Conservation (phyloP, 2,329 filamentous ascomycete species). For the Botryosphaeria agaves region DNA sequence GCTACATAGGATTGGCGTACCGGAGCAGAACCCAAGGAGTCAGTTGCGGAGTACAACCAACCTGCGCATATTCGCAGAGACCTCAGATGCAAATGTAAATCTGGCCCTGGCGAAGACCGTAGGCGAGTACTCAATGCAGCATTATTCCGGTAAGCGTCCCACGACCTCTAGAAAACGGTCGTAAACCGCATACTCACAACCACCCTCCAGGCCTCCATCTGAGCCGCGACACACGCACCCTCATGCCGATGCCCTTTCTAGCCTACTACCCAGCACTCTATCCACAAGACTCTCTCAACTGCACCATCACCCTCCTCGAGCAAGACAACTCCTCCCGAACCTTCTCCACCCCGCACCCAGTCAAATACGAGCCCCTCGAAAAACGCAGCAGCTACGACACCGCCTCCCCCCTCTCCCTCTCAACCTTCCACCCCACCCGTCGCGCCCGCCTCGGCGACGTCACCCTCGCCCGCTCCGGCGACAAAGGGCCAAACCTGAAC, state of each 20-base stretch:
- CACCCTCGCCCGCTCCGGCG: constrained; percentile 15
- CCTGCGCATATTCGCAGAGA: constrained; percentile 22
- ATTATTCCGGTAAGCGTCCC: constrained; percentile 16
- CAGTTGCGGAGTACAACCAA: constrained; percentile 26
- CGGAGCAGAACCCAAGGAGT: constrained; percentile 19
- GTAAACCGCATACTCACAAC: background rate
- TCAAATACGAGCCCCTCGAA: constrained; percentile 10
- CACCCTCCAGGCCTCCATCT: constrained; percentile 19
- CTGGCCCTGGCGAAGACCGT: constrained; percentile 13
- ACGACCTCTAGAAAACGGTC: background rate
- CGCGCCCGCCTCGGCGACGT: constrained; percentile 20
- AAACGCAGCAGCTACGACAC: constrained; percentile 17
- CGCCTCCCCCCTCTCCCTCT: constrained; percentile 9
- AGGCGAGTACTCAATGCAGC: constrained; percentile 22
- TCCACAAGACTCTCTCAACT: constrained; percentile 8
- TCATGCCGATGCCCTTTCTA: constrained; percentile 21
- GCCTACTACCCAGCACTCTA: constrained; percentile 23
- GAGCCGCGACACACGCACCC: constrained; percentile 24
- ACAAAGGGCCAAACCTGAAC: constrained; percentile 17
- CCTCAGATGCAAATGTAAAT: constrained; percentile 12
- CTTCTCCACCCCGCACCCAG: constrained; percentile 11
- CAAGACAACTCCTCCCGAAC: constrained; percentile 2
- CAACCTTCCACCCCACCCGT: constrained; percentile 17
- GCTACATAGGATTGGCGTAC: constrained; percentile 18
- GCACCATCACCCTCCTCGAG: constrained; percentile 5